These are phyloP conservation scores for Chlorella variabilis DNA, from an alignment of 163 green algal species.

Conservation along the genomic window DNA sequence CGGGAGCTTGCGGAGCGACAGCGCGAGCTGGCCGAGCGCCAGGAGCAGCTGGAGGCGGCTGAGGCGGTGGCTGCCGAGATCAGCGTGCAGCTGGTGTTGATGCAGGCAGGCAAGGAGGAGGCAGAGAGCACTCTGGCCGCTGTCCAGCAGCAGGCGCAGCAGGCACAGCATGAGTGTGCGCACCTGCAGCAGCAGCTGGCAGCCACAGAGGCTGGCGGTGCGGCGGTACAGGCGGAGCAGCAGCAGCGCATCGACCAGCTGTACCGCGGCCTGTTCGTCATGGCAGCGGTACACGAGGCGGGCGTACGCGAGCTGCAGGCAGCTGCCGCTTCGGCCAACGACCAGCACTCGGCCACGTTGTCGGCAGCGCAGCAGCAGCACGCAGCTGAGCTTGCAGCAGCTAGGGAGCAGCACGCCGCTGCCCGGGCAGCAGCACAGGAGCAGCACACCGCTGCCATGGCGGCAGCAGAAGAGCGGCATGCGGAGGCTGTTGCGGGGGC, in stretches of 20 bases:
- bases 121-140: background rate
- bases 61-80: background rate
- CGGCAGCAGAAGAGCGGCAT: background rate
- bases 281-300: background rate
- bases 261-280: background rate
- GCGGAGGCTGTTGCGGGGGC: background rate
- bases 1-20: background rate
- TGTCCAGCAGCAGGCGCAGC: background rate
- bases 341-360: background rate
- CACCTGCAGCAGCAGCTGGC: constrained; percentile 18
- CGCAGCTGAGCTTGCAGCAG: background rate
- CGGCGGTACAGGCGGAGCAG: background rate
- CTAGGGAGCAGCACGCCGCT: background rate
- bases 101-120: background rate
- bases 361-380: background rate
- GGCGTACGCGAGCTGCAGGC: background rate
- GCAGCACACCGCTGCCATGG: background rate
- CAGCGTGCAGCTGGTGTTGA: constrained; percentile 2
- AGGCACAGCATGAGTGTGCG: background rate
- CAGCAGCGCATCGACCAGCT: constrained; percentile 10
- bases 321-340: background rate
- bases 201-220: background rate
- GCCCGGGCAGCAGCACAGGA: background rate
- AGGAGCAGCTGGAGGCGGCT: background rate
- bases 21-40: background rate